Conservation (phyloP, 2,329 filamentous ascomycete genomes). For the Xylariaceae sp. region DNA sequence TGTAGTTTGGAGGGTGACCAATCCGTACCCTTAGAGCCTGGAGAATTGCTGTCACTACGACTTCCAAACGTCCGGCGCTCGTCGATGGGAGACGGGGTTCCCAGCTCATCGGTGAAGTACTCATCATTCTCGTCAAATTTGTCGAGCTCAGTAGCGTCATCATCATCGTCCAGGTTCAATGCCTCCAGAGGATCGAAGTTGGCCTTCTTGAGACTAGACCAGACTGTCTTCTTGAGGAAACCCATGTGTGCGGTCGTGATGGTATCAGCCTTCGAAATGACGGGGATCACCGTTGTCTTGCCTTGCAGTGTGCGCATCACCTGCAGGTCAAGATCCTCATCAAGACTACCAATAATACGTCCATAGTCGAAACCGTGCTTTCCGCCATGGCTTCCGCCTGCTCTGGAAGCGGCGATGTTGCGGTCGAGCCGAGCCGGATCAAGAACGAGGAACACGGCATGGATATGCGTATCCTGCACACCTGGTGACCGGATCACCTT, state of each 20-base stretch:
- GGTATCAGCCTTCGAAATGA: conserved; percentile 95
- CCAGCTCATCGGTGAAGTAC: conserved; percentile 26
- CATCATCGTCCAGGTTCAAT: conserved; percentile 71
- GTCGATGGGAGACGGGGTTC: conserved; percentile 26
- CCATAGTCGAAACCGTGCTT: conserved; percentile 46
- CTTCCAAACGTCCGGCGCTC: conserved; percentile 26
- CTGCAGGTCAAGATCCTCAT: conserved; percentile 86
- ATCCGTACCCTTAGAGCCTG: conserved; percentile 34
- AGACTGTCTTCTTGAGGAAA: conserved; percentile 84
- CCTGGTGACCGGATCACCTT: conserved; percentile 92
- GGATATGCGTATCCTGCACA: conserved; percentile 92
- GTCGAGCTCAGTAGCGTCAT: conserved; percentile 48
- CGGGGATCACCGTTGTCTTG: conserved; percentile 91
- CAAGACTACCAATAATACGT: conserved; percentile 62
- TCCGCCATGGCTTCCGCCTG: conserved; percentile 41
- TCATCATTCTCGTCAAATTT: conserved; percentile 56
- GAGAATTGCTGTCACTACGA: conserved; percentile 24
- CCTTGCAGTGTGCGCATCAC: conserved; percentile 81
- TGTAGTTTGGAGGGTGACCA: conserved; percentile 38
- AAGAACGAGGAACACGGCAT: conserved; percentile 87
- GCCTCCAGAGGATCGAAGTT: conserved; percentile 85
- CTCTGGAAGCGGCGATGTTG: conserved; percentile 66
- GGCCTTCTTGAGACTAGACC: conserved; percentile 78
- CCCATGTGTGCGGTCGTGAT: conserved; percentile 94
- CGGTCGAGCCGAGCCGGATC: conserved; percentile 81